These are phyloP conservation scores for Aspergillus ostianus DNA, from an alignment of 495 filamentous ascomycete genomes.

Conservation along the genomic window DNA sequence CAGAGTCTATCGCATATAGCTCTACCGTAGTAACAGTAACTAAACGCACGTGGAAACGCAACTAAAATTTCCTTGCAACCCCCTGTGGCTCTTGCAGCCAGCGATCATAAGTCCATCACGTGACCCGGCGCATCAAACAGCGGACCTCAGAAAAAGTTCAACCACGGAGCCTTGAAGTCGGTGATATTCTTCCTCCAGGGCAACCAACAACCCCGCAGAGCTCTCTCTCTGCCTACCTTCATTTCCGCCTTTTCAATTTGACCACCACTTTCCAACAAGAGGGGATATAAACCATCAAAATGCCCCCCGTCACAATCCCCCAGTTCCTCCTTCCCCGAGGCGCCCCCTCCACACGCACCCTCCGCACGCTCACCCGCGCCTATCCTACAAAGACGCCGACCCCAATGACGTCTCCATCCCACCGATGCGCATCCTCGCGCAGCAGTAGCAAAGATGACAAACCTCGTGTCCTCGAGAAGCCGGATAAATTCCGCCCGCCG, in stretches of 20 bases:
- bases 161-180: no score
- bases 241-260: no score
- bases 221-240: not conserved
- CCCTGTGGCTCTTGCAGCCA: no score
- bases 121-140: not conserved
- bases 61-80: no score
- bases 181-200: no score
- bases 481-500: conserved; percentile 79
- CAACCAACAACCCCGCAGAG: not conserved
- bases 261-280: not conserved
- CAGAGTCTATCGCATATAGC: no score
- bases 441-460: conserved; percentile 31
- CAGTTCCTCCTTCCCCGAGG: conserved; percentile 45
- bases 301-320: conserved; percentile 33
- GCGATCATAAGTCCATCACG: not conserved
- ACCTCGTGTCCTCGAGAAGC: conserved; percentile 68
- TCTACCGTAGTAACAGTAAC: no score
- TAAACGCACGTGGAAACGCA: no score
- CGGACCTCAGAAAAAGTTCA: not conserved
- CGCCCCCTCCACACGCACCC: conserved; percentile 28
- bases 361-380: conserved; percentile 24
- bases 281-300: conserved; percentile 1
- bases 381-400: conserved; percentile 11
- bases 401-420: conserved; percentile 11
- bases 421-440: conserved; percentile 26